These are phyloP conservation scores for Zasmidium citrigriseum DNA, from an alignment of 2,329 filamentous ascomycete genomes.

Conservation along the genomic window DNA sequence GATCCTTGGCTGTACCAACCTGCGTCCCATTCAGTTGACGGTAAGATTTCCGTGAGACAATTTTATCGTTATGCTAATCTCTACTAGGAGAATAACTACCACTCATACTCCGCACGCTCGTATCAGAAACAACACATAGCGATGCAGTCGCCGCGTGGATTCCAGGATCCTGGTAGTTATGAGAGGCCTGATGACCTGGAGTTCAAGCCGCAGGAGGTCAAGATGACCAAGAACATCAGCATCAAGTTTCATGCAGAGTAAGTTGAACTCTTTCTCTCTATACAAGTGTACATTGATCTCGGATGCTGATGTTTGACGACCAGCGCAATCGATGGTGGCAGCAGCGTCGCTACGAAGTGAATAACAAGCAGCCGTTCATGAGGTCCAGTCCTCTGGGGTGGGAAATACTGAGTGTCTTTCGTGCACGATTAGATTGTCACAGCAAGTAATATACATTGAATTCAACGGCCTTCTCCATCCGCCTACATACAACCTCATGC, in stretches of 20 bases:
- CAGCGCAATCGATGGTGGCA: not conserved
- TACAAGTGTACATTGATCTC: too few relatives aligned
- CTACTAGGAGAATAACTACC: too few relatives aligned
- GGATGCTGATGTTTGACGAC: not conserved
- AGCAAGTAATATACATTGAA: not conserved
- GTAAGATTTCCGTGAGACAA: too few relatives aligned
- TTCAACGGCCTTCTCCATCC: not conserved
- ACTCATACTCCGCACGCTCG: not conserved
- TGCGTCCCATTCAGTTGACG: slow-evolving; percentile 17
- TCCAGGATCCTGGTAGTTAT: not conserved
- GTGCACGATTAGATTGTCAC: not conserved
- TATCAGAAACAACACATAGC: not conserved
- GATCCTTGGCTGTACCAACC: slow-evolving; percentile 19
- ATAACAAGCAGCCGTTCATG: too few relatives aligned
- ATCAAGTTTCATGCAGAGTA: slow-evolving; percentile 25
- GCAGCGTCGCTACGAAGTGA: not conserved
- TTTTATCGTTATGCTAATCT: too few relatives aligned
- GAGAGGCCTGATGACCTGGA: slow-evolving; percentile 14
- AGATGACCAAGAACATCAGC: slow-evolving; percentile 23
- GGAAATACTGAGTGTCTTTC: not conserved
- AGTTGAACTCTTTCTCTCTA: not conserved
- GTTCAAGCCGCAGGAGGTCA: slow-evolving; percentile 26
- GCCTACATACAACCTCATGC: too few relatives aligned
- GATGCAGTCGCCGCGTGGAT: not conserved
- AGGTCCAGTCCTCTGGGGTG: too few relatives aligned